Evolutionary conservation across 2,329 filamentous ascomycete genomes (phyloP), one percentile per base, ranked within the genome.

Genomic region (Aspergillus proliferans): DNA sequence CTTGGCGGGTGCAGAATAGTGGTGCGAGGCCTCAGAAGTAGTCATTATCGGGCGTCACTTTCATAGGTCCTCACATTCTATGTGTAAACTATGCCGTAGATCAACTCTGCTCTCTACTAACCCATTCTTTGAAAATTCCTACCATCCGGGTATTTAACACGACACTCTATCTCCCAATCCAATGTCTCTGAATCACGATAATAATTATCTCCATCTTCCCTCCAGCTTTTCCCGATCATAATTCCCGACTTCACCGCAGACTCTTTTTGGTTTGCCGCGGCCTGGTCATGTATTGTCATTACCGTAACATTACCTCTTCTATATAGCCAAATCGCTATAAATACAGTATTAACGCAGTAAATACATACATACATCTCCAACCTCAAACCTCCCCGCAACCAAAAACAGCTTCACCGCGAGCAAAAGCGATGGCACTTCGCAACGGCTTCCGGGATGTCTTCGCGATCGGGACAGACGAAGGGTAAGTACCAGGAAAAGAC

Each of bases 211-310:
- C 26, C 26, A 12, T 12, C 26, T 30, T 30, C 4, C 26, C 26
- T 30, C 26, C 26, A 30, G 26, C 26, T 30, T 30, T 30, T 30
- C 26, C 26, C 26, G 26, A 30, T 30, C 26, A 3, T 10, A 30
- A 30, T 30, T 30, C 26, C 26, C 36, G n/a, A 15, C 49, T 59
- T 67, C 65, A 68, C 65, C 65, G 65, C 61, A 67, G 56, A 45
- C 65, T 65, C 57, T 58, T 66, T 67, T 63, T 47, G 64, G 64
- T 49, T 46, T 14, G 14, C 43, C 47, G 33, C 46, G 24, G 48
- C 46, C 43, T 41, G 30, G 50, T 47, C 40, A 9, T 15, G 49
- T 53, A 24, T 8, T 26, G 46, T 53, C 19, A 42, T 42, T 42
- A 30, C 14, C 18, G 26, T 51, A 54, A 44, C 21, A 6, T 15